Evolutionary conservation across 2,329 filamentous ascomycete genomes (phyloP).

Genomic region (Apiospora aurea): DNA sequence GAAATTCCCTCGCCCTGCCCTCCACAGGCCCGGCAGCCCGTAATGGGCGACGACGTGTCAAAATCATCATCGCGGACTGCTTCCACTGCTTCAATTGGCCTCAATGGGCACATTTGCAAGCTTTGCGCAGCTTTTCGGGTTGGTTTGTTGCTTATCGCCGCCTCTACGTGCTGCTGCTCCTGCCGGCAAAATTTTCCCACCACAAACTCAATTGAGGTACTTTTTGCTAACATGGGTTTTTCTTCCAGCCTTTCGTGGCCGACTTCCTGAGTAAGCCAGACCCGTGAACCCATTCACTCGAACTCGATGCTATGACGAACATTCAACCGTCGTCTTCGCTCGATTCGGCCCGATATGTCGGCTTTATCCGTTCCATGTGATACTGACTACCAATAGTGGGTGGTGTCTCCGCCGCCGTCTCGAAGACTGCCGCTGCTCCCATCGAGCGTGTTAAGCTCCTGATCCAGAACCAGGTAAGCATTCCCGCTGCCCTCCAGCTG

Average conservation of each 20-base stretch:
- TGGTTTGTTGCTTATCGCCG: constrained; percentile 17
- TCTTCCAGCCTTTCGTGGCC: constrained; percentile 83
- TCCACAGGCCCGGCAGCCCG: constrained; percentile 3
- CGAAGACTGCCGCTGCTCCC: constrained; percentile 99
- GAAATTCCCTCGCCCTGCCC: constrained; percentile 22
- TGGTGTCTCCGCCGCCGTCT: constrained; percentile 99
- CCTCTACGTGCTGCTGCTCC: background rate
- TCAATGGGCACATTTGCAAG: constrained; percentile 10
- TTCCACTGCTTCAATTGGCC: constrained; percentile 34
- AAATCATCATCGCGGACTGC: background rate
- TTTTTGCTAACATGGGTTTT: constrained; percentile 43
- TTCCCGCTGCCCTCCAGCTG: background rate
- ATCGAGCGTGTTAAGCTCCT: constrained; percentile 99
- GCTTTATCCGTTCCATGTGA: constrained; percentile 2
- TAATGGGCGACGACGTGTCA: background rate
- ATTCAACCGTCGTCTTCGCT: constrained; percentile 17
- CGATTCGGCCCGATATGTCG: constrained; percentile 22
- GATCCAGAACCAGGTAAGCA: constrained; percentile 98
- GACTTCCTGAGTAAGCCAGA: constrained; percentile 95
- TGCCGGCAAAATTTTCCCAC: constrained; percentile 30
- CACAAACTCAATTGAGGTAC: constrained; percentile 23
- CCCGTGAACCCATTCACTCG: constrained; percentile 21
- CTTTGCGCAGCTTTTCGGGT: background rate
- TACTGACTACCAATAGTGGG: constrained; percentile 72
- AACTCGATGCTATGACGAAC: constrained; percentile 22